phyloP scores from a whole-genome alignment of 305 asterid genomes.

The Solanum hybrid region DNA sequence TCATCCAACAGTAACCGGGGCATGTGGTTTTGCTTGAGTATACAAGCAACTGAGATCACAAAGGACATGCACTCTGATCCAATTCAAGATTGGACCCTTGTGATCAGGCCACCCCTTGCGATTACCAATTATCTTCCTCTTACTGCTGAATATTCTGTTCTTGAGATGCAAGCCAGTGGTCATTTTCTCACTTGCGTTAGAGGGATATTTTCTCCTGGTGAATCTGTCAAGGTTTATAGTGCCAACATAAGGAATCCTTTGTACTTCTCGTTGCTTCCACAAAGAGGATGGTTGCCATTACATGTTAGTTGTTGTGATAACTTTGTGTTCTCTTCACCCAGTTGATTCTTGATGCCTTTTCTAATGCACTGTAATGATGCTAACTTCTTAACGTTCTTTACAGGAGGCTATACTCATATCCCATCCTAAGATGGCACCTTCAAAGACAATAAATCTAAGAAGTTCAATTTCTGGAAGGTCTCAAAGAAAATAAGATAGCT shows the following conservation, averaged over 20 bases:
- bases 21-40: slow-evolving; percentile 78
- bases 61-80: slow-evolving; percentile 64
- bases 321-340: background rate
- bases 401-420: slow-evolving; percentile 89
- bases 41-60: slow-evolving; percentile 74
- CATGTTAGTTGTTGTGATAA: slow-evolving; percentile 47
- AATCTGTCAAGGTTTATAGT: slow-evolving; percentile 60
- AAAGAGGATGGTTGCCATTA: slow-evolving; percentile 85
- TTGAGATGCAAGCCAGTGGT: slow-evolving; percentile 85
- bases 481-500: slow-evolving; percentile 7
- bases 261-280: slow-evolving; percentile 85
- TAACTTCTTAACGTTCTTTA: slow-evolving; percentile 12
- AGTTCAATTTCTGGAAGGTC: slow-evolving; percentile 98
- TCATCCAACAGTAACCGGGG: slow-evolving; percentile 55
- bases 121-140: slow-evolving; percentile 81
- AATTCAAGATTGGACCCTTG: slow-evolving; percentile 77
- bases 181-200: slow-evolving; percentile 68
- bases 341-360: slow-evolving; percentile 4
- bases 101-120: slow-evolving; percentile 67
- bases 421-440: slow-evolving; percentile 56
- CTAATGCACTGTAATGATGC: slow-evolving; percentile 13
- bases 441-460: slow-evolving; percentile 72
- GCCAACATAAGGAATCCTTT: slow-evolving; percentile 78
- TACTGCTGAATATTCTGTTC: slow-evolving; percentile 78
- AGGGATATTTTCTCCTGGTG: slow-evolving; percentile 78